Percentiles rank a stretch among this genome's conserved stretches.
Conservation (phyloP, 192 early-diverging fungal genomes). For the Haplosporangium gracile region DNA sequence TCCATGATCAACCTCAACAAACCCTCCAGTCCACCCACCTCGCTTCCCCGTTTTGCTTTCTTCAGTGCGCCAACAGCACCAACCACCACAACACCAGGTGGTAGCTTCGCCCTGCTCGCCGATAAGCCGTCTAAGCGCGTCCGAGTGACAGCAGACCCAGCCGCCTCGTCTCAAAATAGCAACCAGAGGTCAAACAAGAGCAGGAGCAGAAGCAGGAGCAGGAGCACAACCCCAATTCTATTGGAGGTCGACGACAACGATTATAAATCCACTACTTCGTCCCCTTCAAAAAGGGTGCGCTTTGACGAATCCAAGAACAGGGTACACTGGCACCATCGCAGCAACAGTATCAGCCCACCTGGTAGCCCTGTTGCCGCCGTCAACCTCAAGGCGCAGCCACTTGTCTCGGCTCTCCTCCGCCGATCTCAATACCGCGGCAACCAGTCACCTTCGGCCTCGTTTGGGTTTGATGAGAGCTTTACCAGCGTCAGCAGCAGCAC, state of each 20-base stretch:
- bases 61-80: background rate
- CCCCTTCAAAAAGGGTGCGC: conserved; percentile 18
- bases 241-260: background rate
- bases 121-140: conserved; percentile 30
- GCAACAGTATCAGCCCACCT: conserved; percentile 19
- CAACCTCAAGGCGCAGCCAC: conserved; percentile 2
- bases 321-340: conserved; percentile 10
- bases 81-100: background rate
- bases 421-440: background rate
- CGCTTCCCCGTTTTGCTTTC: background rate
- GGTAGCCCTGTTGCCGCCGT: background rate
- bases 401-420: background rate
- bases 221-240: background rate
- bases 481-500: background rate
- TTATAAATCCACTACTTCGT: background rate
- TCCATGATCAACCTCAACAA: conserved; percentile 10
- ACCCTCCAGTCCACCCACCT: background rate
- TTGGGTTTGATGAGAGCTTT: background rate
- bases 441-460: background rate
- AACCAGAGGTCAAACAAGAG: background rate
- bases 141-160: conserved; percentile 8
- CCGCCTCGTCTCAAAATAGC: background rate
- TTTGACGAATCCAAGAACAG: conserved; percentile 37
- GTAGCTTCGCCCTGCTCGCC: conserved; percentile 22
- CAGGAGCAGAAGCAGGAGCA: background rate